Evolutionary conservation across 495 filamentous ascomycete genomes (phyloP).

Genomic region (Podospora sp.): DNA sequence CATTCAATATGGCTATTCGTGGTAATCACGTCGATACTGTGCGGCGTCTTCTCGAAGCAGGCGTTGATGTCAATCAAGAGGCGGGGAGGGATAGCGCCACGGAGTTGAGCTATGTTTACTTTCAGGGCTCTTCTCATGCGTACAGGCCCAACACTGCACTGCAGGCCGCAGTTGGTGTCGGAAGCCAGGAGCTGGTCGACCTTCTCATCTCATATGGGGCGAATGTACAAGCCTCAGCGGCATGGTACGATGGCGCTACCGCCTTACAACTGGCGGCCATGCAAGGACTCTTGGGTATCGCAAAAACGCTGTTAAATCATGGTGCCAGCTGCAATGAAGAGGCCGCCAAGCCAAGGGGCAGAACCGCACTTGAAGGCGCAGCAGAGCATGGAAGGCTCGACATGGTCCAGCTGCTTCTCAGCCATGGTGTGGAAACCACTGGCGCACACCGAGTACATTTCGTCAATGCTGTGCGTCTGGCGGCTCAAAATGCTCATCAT

Average conservation of each 20-base stretch:
- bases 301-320: constrained; percentile 26
- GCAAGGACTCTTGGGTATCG: constrained; percentile 29
- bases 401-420: constrained; percentile 33
- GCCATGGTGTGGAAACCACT: neutral
- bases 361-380: constrained; percentile 47
- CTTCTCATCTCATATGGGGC: constrained; percentile 31
- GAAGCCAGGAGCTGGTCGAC: constrained; percentile 24
- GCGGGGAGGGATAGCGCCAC: too few species aligned
- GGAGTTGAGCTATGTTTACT: neutral
- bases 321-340: constrained; percentile 38
- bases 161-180: constrained; percentile 34
- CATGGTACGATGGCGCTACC: constrained; percentile 36
- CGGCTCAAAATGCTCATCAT: neutral
- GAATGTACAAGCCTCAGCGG: constrained; percentile 35
- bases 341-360: constrained; percentile 27
- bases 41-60: neutral
- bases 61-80: neutral
- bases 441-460: neutral
- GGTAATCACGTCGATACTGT: neutral
- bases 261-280: constrained; percentile 46
- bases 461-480: neutral
- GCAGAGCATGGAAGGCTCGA: constrained; percentile 50
- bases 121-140: neutral
- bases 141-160: constrained; percentile 21
- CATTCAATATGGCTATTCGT: neutral